Evolutionary conservation across 257 asterid genomes (phyloP).

Genomic region (Solanum gandarillasii): DNA sequence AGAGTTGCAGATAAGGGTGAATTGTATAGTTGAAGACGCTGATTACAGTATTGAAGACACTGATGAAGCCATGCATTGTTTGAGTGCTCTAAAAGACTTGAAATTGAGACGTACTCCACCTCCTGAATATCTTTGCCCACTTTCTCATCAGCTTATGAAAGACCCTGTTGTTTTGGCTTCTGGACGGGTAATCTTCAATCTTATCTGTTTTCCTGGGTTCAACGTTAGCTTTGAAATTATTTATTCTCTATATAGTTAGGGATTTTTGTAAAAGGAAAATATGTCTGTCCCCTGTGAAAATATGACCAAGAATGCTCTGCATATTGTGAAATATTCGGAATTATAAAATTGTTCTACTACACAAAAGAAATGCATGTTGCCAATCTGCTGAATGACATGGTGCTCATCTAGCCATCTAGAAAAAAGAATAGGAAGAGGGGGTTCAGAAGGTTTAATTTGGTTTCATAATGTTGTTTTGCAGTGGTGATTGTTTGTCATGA

Average conservation of each 20-base stretch:
- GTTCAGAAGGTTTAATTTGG: neutral
- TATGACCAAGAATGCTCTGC: too few relatives aligned
- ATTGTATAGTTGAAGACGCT: conserved; percentile 23
- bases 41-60: conserved; percentile 17
- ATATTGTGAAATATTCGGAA: neutral
- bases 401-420: neutral
- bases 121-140: conserved; percentile 35
- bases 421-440: neutral
- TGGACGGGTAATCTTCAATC: conserved; percentile 33
- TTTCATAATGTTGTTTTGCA: neutral
- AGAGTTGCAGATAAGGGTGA: conserved; percentile 25
- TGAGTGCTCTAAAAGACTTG: conserved; percentile 23
- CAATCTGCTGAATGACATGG: neutral
- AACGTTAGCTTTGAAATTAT: too few relatives aligned
- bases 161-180: conserved; percentile 53
- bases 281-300: too few relatives aligned
- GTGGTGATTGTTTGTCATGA: too few relatives aligned
- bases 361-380: neutral
- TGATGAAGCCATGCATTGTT: conserved; percentile 26
- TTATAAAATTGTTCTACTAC: neutral
- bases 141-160: conserved; percentile 36
- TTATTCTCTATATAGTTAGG: too few relatives aligned
- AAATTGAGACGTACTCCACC: conserved; percentile 20
- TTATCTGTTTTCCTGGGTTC: neutral
- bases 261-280: too few relatives aligned